These are phyloP conservation scores for Aspergillus sp. DNA, from an alignment of 2,329 filamentous ascomycete species.

Conservation along the genomic window DNA sequence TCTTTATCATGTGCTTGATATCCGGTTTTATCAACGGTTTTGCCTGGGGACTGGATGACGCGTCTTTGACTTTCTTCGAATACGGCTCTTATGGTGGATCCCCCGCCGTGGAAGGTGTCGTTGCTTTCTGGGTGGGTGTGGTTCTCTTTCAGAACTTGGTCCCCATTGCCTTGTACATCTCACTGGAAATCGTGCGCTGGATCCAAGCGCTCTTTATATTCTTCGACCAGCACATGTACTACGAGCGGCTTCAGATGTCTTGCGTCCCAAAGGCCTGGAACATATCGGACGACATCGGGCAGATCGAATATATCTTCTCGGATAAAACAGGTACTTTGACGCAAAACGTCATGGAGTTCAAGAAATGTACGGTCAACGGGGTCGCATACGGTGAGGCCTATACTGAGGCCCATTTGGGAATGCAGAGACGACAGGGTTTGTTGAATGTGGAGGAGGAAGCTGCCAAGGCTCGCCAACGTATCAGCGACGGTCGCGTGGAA, in stretches of 20 bases:
- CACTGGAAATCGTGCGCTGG: slow-evolving; percentile 5
- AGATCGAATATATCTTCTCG: slow-evolving; percentile 98
- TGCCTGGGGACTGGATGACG: slow-evolving; percentile 6
- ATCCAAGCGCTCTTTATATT: slow-evolving; percentile 7
- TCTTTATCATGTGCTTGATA: slow-evolving; percentile 10
- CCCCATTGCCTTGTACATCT: slow-evolving; percentile 7
- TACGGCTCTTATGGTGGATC: slow-evolving; percentile 7
- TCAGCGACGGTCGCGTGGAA: slow-evolving; percentile 4
- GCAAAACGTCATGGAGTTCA: slow-evolving; percentile 97
- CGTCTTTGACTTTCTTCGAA: neutral
- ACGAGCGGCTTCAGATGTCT: slow-evolving; percentile 4
- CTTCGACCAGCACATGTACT: slow-evolving; percentile 5
- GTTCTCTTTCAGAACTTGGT: slow-evolving; percentile 10
- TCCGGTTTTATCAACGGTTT: slow-evolving; percentile 8
- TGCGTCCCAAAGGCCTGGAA: slow-evolving; percentile 7
- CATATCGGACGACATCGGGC: slow-evolving; percentile 54
- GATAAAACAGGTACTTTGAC: slow-evolving; percentile 89
- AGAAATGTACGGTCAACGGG: slow-evolving; percentile 64
- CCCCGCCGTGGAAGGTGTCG: slow-evolving; percentile 1
- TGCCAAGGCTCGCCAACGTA: slow-evolving; percentile 7
- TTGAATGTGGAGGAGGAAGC: slow-evolving; percentile 9
- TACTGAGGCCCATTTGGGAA: slow-evolving; percentile 5
- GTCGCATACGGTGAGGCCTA: slow-evolving; percentile 8
- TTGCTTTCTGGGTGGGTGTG: slow-evolving; percentile 7
- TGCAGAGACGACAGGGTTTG: slow-evolving; percentile 4